Base-by-base conservation (phyloP, 164 flowering plant species). In the Annona cherimola region DNA sequence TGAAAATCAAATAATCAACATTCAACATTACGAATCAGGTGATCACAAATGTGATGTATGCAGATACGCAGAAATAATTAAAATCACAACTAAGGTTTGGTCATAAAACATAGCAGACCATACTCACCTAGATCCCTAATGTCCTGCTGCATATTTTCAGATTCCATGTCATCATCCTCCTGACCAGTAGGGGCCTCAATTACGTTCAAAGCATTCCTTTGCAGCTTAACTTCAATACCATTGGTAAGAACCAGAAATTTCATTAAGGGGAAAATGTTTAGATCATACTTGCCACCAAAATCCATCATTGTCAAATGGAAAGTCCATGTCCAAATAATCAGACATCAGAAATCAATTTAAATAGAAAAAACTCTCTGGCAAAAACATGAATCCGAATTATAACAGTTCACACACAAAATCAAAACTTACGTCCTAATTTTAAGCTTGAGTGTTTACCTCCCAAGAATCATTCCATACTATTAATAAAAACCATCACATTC, bases 171-270 rank as follows among this genome's bases (percentile, higher is more conserved):
- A 69, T 89, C 92, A 46, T 91, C 96, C 75, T 94, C 99, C 72
- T 83, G 86, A 11, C 98, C 99, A 45, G 97, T 89, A 18, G 99
- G 98, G 68, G 93, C 86, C 81, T 92, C 98, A 72, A 94, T 79
- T 67, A 94, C 99, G 71, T 97, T 91, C 40, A 94, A 90, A 20
- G 99, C 99, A 86, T 94, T 94, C 78, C 99, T 87, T 79, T 94
- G 99, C 4, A 94, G 84, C 82, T 94, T 94, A 20, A 94, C 99
- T 77, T 94, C 98, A 72, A 92, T 92, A 54, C 99, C 99, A 82
- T 94, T 94, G 4, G 99, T 92, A 44, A 92, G 91, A 71, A 92
- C 96, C 98, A 92, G 90, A 40, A 69, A 69, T 55, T 55, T 45
- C 40, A 68, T 46, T 7, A 68, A 68, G 9, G 3, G 70, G 61